Evolutionary conservation across 768 basidiomycete genomes (phyloP), one percentile per base, ranked within the genome.

Genomic region (Phaffia tasmanica): DNA sequence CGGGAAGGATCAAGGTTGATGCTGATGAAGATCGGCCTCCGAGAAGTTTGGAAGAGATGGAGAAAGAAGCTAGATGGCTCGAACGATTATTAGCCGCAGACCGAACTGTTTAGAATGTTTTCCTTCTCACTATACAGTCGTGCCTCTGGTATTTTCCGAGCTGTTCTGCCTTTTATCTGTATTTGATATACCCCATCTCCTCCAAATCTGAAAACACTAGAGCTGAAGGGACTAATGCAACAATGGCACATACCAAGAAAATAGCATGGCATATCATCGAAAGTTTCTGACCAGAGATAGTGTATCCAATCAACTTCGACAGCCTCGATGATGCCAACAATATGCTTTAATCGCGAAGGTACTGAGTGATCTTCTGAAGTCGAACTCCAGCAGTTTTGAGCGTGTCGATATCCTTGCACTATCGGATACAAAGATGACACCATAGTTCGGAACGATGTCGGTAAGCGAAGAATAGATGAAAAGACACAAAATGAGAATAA

Each of bases 371-470:
- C 27, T 78, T 79, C 75, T 86, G 81, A 23, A 99, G 78, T n/a
- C 89, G 83, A 72, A 88, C 85, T 27, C 84, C 86, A n/a, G 95
- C 95, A 25, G 78, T 79, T 68, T 79, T 81, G 19, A 99, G 81
- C 0, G 90, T 94, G 51, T 88, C 89, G 23, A 84, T 70, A 72
- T 98, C 94, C 75, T 99, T 99, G 81, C 95, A 97, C 80, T 95
- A 64, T 9, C 42, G 50, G n/a, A 42, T 47, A 64, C n/a, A 7
- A 46, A 11, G 27, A 18, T 51, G n/a, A 23, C 18, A 51, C 3
- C 21, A 11, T 29, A 5, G 53, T 27, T 19, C 3, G 3, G n/a
- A 50, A 51, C 21, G 16, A 1, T 25, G 35, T 11, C 7, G 56
- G 16, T 42, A 5, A 21, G 19, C 49, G 27, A 66, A 11, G 29